A percentile compares a stretch with the other conserved stretches of the same genome.
Conservation (phyloP, 306 rosid species). For the Hippophae rhamnoides region DNA sequence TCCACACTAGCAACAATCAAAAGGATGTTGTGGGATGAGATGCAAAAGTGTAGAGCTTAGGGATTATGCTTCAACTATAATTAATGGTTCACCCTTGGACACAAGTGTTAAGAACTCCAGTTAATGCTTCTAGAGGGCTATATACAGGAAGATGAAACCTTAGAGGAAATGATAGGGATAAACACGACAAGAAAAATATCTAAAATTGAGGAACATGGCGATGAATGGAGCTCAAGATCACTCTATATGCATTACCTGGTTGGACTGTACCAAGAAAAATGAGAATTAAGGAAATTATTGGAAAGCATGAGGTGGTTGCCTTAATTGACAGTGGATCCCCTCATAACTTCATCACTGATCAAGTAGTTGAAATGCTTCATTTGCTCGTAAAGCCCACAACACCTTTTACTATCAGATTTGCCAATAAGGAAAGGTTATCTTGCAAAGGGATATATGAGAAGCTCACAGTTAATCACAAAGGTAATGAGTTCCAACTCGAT, state of each 20-base stretch:
- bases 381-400: background rate
- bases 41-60: background rate
- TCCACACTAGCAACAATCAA: background rate
- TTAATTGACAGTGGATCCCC: background rate
- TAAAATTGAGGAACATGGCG: background rate
- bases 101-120: background rate
- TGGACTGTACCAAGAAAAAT: background rate
- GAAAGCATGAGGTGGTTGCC: background rate
- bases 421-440: background rate
- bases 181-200: background rate
- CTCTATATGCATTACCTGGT: background rate
- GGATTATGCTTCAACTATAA: conserved; percentile 2
- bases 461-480: too few relatives aligned
- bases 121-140: background rate
- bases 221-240: background rate
- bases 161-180: background rate
- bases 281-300: background rate
- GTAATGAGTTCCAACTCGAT: background rate
- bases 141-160: background rate
- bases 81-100: background rate
- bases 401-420: background rate
- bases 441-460: background rate
- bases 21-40: background rate
- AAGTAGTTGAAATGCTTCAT: background rate
- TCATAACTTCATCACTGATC: background rate